phyloP scores from a whole-genome alignment of 768 basidiomycete species.

The Auricularia cornea region DNA sequence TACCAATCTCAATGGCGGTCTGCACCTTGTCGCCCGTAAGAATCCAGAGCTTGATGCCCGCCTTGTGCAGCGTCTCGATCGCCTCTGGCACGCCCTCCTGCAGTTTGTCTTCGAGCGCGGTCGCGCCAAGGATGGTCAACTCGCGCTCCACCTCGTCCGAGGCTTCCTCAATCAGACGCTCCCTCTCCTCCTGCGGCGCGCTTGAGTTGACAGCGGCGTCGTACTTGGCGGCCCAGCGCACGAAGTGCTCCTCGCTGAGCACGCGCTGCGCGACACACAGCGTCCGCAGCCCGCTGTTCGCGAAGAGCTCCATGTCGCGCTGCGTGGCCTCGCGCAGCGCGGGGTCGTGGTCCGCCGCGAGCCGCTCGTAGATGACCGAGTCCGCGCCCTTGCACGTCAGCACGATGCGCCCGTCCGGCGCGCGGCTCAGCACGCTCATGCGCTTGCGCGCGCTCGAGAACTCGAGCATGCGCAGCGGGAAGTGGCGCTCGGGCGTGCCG shows the following conservation, averaged over 20 bases:
- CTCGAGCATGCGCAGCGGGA: slow-evolving; percentile 72
- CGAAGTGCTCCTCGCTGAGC: slow-evolving; percentile 75
- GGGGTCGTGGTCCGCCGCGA: slow-evolving; percentile 68
- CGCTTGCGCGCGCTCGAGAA: slow-evolving; percentile 93
- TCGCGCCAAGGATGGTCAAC: slow-evolving; percentile 82
- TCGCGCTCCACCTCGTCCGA: slow-evolving; percentile 77
- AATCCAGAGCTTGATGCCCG: slow-evolving; percentile 98
- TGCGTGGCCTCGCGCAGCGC: slow-evolving; percentile 66
- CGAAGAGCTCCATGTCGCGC: slow-evolving; percentile 88
- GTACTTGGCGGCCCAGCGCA: slow-evolving; percentile 74
- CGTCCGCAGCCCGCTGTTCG: slow-evolving; percentile 86
- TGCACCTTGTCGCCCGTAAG: slow-evolving; percentile 95
- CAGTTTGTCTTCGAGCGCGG: slow-evolving; percentile 93
- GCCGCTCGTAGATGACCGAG: slow-evolving; percentile 83
- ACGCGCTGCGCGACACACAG: slow-evolving; percentile 80
- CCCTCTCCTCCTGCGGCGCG: slow-evolving; percentile 80
- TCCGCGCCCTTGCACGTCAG: slow-evolving; percentile 96
- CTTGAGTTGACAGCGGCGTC: slow-evolving; percentile 71
- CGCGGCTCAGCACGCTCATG: slow-evolving; percentile 87
- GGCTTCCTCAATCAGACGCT: slow-evolving; percentile 80
- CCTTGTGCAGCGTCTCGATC: slow-evolving; percentile 82
- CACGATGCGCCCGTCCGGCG: slow-evolving; percentile 72
- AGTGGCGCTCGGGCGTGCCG: slow-evolving; percentile 79
- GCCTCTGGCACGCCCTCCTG: slow-evolving; percentile 97
- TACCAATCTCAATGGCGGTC: slow-evolving; percentile 96